Base-by-base conservation (phyloP, 176 grass and related monocot species). In the Typha latifolia region DNA sequence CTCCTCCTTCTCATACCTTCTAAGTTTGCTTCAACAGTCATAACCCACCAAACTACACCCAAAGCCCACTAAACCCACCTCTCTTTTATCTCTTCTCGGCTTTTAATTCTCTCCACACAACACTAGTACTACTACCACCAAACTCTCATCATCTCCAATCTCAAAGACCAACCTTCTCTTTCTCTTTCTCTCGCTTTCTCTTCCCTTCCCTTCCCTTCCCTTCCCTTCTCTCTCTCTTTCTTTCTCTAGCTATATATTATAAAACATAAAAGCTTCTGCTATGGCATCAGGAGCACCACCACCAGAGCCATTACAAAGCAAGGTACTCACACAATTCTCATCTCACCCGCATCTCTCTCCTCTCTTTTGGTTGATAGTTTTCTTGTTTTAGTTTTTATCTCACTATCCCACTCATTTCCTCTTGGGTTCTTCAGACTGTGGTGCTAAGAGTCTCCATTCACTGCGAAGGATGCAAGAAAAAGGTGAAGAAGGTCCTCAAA, bases 391-490 rank as follows among this genome's bases (percentile, higher is more conserved):
- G 16, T 8, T 22, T 21, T 21, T 14, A 59, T 59, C 53, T 22
- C 53, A n/a, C 8, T 65, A 3, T 19, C 31, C 5, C 62, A 31
- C 31, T 67, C 48, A 24, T 69, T 9, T 49, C 32, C 15, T 31
- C 14, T 10, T 18, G 27, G 61, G 29, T 32, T 77, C 23, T 71
- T 56, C 66, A 90, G 86, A 69, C 59, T 73, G 21, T 82, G 59
- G 75, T 85, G 75, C 72, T 90, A 12, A 85, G 55, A 64, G 86
- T 85, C 32, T 82, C 82, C 32, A 85, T 90, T 14, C 86, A 90
- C 66, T 90, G 86, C 12, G 71, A 84, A 66, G 86, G 86, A 67
- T 90, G 86, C 79, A 85, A 90, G 72, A 90, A 85, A 75, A 90
- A 90, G 72, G 82, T 90, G 49, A 81, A 85, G 64, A 90, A 62